Base-by-base conservation (phyloP, 441 rosid species). In the Gossypium schwendimanii region DNA sequence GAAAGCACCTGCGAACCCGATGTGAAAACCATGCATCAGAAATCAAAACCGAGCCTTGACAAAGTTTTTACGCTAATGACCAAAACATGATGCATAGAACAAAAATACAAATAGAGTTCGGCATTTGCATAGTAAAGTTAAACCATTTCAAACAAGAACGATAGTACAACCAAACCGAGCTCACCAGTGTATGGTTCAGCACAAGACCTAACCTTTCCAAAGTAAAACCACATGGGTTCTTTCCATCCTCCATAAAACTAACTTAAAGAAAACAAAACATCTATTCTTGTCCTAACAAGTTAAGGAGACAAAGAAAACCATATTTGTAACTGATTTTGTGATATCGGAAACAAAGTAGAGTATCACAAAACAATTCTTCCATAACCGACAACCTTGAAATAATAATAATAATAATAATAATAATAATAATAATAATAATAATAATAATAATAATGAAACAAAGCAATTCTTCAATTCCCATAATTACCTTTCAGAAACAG, bases 1-100 rank as follows among this genome's bases (percentile, higher is more conserved):
- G 17, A 64, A 78, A 75, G 70, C 52, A 47, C 75, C 85, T 76
- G 76, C 52, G 78, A 64, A 57, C 58, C 64, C 11, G 54, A 73
- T 31, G 69, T 3, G 60, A 44, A 54, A 61, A 75, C 65, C 3
- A 62, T 11, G 49, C 39, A 21, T 33, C 58, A 62, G 36, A 63
- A 73, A 67, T 58, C 62, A 75, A 63, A 76, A 44, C 10, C 14
- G 20, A 44, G 54, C 24, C n/a, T 44, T 60, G 44, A 60, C 36
- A 41, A 11, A 52, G 69, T 41, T 44, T 44, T 64, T 44, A 44
- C 21, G 26, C 12, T 44, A 12, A 64, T 44, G 36, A 12, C 69
- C 69, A 64, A 64, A 64, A 64, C 54, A 64, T 12, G 55, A 65
- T 65, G 23, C 69, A 65, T 45, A 5, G 52, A 66, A 66, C 23